These are phyloP conservation scores for Venturia aucupariae DNA, from an alignment of 2,329 filamentous ascomycete species.

Conservation along the genomic window DNA sequence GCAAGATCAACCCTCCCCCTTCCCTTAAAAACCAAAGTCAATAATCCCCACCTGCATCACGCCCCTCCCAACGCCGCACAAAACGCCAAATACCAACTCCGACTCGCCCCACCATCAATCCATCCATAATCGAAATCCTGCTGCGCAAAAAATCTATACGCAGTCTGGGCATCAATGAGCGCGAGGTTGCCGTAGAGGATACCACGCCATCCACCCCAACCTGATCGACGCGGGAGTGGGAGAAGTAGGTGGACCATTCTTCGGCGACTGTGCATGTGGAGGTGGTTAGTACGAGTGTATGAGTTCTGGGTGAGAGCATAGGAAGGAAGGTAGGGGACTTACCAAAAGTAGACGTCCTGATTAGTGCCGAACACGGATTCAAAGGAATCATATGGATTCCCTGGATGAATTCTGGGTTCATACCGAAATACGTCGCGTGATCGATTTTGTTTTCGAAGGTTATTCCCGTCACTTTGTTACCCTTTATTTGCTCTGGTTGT, in stretches of 20 bases:
- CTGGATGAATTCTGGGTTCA: constrained; percentile 30
- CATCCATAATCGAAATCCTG: constrained; percentile 55
- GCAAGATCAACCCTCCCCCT: too few species aligned
- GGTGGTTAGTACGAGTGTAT: too few species aligned
- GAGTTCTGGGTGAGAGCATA: background rate
- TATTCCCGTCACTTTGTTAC: constrained; percentile 62
- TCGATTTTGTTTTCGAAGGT: constrained; percentile 94
- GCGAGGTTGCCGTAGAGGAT: constrained; percentile 77
- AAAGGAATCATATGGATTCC: constrained; percentile 81
- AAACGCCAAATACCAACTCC: constrained; percentile 79
- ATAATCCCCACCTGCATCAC: too few species aligned
- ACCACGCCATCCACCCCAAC: constrained; percentile 76
- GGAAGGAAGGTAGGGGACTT: constrained; percentile 17
- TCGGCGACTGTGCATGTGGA: background rate
- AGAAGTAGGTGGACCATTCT: constrained; percentile 72
- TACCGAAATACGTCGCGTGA: constrained; percentile 50
- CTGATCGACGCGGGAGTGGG: constrained; percentile 51
- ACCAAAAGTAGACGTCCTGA: constrained; percentile 62
- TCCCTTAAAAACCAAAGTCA: too few species aligned
- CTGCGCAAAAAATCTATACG: constrained; percentile 67
- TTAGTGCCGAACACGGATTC: constrained; percentile 57
- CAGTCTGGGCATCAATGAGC: constrained; percentile 58
- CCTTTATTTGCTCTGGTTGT: constrained; percentile 68
- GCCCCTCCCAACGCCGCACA: constrained; percentile 47
- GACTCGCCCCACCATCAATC: constrained; percentile 73